phyloP scores from a whole-genome alignment of 768 basidiomycete species.

The Boletus speciosus region DNA sequence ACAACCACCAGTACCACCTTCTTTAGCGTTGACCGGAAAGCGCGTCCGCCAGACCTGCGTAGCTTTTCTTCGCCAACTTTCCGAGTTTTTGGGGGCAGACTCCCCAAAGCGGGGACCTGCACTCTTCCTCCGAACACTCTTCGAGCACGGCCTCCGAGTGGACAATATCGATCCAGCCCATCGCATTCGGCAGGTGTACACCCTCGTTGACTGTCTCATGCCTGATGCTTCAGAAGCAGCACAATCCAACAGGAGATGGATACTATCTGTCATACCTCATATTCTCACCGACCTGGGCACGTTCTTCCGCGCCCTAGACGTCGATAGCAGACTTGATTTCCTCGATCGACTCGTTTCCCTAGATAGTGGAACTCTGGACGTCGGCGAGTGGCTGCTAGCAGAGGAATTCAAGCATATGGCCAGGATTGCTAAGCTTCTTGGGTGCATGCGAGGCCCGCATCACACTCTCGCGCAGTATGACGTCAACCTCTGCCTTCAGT shows the following conservation, averaged over 20 bases:
- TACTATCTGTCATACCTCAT: slow-evolving; percentile 52
- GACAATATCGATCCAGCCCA: slow-evolving; percentile 52
- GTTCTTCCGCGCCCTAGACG: slow-evolving; percentile 58
- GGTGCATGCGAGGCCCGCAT: slow-evolving; percentile 32
- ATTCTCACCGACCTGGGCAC: slow-evolving; percentile 49
- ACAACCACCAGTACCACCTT: slow-evolving; percentile 33
- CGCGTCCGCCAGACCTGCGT: slow-evolving; percentile 50
- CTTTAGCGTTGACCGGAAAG: slow-evolving; percentile 26
- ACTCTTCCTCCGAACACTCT: slow-evolving; percentile 52
- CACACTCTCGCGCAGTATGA: slow-evolving; percentile 45
- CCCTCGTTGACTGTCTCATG: slow-evolving; percentile 55
- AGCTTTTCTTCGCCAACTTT: slow-evolving; percentile 43
- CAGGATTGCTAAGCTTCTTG: slow-evolving; percentile 36
- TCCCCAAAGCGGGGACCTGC: slow-evolving; percentile 40
- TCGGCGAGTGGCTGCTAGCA: slow-evolving; percentile 60
- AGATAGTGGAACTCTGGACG: slow-evolving; percentile 37
- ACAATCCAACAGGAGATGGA: slow-evolving; percentile 45
- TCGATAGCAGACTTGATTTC: slow-evolving; percentile 51
- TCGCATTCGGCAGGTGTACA: slow-evolving; percentile 53
- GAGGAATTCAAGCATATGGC: slow-evolving; percentile 58
- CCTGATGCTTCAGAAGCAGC: slow-evolving; percentile 33
- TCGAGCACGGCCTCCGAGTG: slow-evolving; percentile 44
- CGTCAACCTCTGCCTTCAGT: slow-evolving; percentile 45
- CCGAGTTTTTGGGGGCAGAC: slow-evolving; percentile 28
- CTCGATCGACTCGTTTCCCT: slow-evolving; percentile 52